phyloP scores from a whole-genome alignment of 495 filamentous ascomycete genomes.

The Penicillium tannophilum region DNA sequence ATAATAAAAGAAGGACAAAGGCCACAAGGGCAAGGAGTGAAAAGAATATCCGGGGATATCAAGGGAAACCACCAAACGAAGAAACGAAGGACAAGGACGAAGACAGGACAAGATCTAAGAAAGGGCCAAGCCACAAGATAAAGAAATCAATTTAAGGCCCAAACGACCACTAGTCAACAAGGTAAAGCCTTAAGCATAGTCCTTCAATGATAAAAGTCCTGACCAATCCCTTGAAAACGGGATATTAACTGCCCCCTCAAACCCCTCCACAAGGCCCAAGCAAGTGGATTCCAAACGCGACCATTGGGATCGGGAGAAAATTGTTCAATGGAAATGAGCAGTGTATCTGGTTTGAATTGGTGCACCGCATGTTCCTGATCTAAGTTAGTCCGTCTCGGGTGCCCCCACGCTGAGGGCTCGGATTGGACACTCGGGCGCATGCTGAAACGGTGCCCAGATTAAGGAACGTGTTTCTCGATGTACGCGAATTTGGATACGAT shows the following conservation, averaged over 20 bases:
- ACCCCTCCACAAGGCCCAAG: conserved; percentile 1
- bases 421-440: conserved; percentile 19
- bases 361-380: conserved; percentile 17
- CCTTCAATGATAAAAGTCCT: conserved; percentile 11
- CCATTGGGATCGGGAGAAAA: conserved; percentile 13
- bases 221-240: conserved; percentile 22
- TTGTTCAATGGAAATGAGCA: conserved; percentile 7
- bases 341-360: background rate
- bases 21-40: conserved; percentile 2
- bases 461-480: background rate
- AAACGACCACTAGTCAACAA: background rate
- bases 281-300: background rate
- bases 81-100: background rate
- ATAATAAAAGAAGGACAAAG: conserved; percentile 4
- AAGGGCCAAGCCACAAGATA: conserved; percentile 2
- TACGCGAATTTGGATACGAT: background rate
- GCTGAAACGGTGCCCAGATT: conserved; percentile 19
- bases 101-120: background rate
- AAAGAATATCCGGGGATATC: conserved; percentile 4
- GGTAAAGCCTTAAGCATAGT: too few species aligned
- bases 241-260: conserved; percentile 17
- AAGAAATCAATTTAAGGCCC: background rate
- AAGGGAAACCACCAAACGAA: background rate
- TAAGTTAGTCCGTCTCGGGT: conserved; percentile 14
- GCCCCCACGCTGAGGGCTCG: conserved; percentile 14